These are phyloP conservation scores for Alternaria angustiovoidea DNA, from an alignment of 2,329 filamentous ascomycete species.

Conservation along the genomic window DNA sequence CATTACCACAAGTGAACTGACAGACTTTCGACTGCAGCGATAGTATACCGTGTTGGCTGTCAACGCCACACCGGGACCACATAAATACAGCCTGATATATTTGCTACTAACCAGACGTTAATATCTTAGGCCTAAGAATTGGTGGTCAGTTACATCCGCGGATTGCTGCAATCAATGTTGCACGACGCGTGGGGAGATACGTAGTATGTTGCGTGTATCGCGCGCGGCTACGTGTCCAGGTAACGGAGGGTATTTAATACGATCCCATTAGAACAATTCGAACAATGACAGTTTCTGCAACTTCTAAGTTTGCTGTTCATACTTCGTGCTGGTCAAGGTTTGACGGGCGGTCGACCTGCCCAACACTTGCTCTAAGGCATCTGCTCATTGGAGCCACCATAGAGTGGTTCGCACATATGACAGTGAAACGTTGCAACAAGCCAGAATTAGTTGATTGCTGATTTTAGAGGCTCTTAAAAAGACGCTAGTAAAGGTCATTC, in stretches of 20 bases:
- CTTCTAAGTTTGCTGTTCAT: background rate
- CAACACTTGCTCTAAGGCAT: background rate
- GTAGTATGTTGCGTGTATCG: background rate
- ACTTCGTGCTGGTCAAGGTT: background rate
- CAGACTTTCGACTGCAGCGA: background rate
- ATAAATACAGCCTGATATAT: background rate
- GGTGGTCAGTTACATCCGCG: constrained; percentile 2
- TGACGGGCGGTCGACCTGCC: background rate
- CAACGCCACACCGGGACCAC: background rate
- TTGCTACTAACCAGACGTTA: background rate
- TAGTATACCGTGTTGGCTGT: background rate
- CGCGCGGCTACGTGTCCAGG: background rate
- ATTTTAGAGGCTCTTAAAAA: constrained; percentile 1
- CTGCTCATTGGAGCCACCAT: background rate
- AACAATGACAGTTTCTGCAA: background rate
- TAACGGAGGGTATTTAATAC: background rate
- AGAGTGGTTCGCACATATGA: background rate
- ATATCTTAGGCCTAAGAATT: background rate
- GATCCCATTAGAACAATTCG: background rate
- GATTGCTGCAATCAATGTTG: constrained; percentile 9
- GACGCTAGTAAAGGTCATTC: constrained; percentile 5
- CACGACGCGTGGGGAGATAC: constrained; percentile 18
- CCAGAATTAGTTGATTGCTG: constrained; percentile 1
- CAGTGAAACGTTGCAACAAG: constrained; percentile 10
- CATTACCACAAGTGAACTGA: background rate